Evolutionary conservation across 2,329 filamentous ascomycete species (phyloP).

Genomic region (Pestalotiopsis sp.): DNA sequence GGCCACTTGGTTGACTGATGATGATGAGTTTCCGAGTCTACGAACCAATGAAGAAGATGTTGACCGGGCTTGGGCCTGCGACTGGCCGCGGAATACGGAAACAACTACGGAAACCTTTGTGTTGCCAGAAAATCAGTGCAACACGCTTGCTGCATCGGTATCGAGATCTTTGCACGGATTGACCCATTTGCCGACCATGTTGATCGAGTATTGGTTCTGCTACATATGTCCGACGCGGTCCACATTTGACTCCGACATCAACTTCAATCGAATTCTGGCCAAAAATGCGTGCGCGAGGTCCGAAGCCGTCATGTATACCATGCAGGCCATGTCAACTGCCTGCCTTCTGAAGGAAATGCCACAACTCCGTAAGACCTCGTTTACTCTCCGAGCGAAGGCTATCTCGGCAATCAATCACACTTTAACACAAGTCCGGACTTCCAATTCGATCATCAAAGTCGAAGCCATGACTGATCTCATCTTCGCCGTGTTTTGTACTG

Average conservation of each 20-base stretch:
- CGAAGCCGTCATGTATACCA: neutral
- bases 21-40: no score
- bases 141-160: neutral
- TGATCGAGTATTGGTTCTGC: neutral
- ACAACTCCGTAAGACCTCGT: neutral
- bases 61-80: no score
- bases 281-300: neutral
- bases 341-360: neutral
- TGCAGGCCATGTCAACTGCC: neutral
- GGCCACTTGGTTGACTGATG: no score
- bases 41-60: no score
- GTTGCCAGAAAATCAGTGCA: neutral
- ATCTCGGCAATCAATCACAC: neutral
- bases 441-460: neutral
- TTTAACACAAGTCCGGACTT: neutral
- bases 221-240: neutral
- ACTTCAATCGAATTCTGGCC: neutral
- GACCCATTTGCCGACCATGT: neutral
- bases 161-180: neutral
- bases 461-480: neutral
- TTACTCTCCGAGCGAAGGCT: neutral
- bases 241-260: constrained; percentile 1
- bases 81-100: no score
- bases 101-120: neutral
- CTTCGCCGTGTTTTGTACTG: neutral